phyloP scores from a whole-genome alignment of 176 grass and related monocot species.

The Hordeum marinum region DNA sequence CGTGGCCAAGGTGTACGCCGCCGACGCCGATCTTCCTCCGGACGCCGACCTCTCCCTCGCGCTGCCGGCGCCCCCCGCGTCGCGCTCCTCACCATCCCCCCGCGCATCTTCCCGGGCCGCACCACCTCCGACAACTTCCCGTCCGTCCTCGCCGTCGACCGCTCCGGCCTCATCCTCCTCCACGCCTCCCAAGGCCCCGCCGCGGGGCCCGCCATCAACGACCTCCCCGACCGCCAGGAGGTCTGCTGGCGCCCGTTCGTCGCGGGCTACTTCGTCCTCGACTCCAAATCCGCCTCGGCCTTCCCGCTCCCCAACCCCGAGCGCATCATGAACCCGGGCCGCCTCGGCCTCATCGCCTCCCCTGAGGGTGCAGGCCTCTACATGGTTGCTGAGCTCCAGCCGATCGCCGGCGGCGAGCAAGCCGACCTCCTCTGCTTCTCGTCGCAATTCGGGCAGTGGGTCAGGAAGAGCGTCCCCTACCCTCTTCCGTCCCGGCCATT shows the following conservation, averaged over 20 bases:
- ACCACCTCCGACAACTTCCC: neutral
- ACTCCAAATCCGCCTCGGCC: neutral
- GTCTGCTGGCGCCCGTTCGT: neutral
- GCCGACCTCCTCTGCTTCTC: slow-evolving; percentile 7
- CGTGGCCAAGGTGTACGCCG: neutral
- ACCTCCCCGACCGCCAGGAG: neutral
- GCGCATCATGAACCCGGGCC: neutral
- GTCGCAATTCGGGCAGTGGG: neutral
- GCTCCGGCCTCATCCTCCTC: slow-evolving; percentile 14
- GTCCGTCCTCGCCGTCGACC: slow-evolving; percentile 5
- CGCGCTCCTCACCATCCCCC: neutral
- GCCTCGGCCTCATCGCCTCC: neutral
- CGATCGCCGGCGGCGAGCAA: neutral
- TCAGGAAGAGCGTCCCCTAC: neutral
- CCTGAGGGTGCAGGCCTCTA: neutral
- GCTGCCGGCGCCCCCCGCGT: neutral
- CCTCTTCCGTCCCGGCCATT: neutral
- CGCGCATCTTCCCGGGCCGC: neutral
- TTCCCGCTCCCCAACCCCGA: neutral
- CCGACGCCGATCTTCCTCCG: neutral
- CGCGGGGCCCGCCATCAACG: neutral
- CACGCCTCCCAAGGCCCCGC: neutral
- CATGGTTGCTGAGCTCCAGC: slow-evolving; percentile 1
- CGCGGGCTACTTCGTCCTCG: slow-evolving; percentile 13
- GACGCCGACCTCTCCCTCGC: slow-evolving; percentile 6